Evolutionary conservation across 352 stramenopile species (phyloP), one percentile per base, ranked within the genome.

Genomic region (Phytophthora fragariaefolia): DNA sequence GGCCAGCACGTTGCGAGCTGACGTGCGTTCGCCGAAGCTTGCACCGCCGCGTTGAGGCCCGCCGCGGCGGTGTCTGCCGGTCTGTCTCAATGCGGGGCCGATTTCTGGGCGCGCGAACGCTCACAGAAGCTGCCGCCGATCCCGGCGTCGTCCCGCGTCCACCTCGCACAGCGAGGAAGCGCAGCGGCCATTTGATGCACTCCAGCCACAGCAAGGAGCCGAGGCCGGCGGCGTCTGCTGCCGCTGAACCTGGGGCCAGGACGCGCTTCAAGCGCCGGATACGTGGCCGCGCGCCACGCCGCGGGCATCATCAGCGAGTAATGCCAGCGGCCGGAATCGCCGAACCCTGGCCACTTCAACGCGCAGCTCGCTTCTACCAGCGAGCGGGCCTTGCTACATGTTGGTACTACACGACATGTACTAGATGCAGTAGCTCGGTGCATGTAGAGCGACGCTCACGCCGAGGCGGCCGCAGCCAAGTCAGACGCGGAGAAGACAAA

Each of bases 1-100:
- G 30, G 23, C 58, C 57, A 42, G 57, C 45, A 22, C 34, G 34
- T 27, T 43, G 18, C 20, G 9, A 22, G 47, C 59, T 53, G 40
- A 53, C 60, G 50, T 62, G 61, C 61, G 58, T 63, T 69, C 61
- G 23, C 15, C n/a, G 61, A 69, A 64, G 54, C 28, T 65, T 70
- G 18, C 36, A 43, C 5, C 36, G 36, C 36, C 36, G 36, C 6
- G 43, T 54, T 7, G 56, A 23, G 12, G 42, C 17, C 24, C 27
- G 28, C 49, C 42, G 49, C 24, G 24, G 17, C 36, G 17, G 36
- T 43, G 58, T 53, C 49, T 68, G 64, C 43, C 18, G 46, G 58
- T 58, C 32, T 71, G 67, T 71, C 67, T 71, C 67, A 74, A 60
- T 18, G 57, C 47, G 56, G 22, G 40, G 26, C 20, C 20, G 23